A percentile compares a stretch with the other conserved stretches of the same genome.
Evolutionary conservation across 2,329 filamentous ascomycete genomes (phyloP).

Genomic region (Stagonosporopsis tanaceti): DNA sequence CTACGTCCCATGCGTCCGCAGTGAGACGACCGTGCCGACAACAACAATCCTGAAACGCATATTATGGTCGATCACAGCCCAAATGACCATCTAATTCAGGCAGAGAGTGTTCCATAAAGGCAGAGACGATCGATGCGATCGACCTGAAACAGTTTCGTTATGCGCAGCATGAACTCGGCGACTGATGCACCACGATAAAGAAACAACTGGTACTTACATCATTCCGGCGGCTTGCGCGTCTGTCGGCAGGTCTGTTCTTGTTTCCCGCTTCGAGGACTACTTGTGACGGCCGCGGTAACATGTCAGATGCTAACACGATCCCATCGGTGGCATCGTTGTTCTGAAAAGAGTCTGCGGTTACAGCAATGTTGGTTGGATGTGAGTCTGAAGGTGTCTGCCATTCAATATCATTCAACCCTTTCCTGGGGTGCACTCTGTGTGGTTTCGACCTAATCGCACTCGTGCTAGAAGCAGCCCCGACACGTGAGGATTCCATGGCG

Average conservation of each 20-base stretch:
- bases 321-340: slow-evolving; percentile 32
- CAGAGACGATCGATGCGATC: slow-evolving; percentile 21
- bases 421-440: slow-evolving; percentile 32
- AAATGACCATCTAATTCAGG: slow-evolving; percentile 26
- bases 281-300: slow-evolving; percentile 33
- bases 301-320: slow-evolving; percentile 29
- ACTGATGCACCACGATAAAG: slow-evolving; percentile 25
- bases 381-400: slow-evolving; percentile 25
- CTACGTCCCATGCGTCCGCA: neutral
- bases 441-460: slow-evolving; percentile 27
- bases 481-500: slow-evolving; percentile 40
- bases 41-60: slow-evolving; percentile 6
- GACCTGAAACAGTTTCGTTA: slow-evolving; percentile 41
- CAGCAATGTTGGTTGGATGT: slow-evolving; percentile 22
- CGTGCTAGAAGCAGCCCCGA: slow-evolving; percentile 32
- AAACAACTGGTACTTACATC: slow-evolving; percentile 44
- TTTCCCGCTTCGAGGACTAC: slow-evolving; percentile 32
- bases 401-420: slow-evolving; percentile 30
- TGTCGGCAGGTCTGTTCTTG: slow-evolving; percentile 19
- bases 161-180: slow-evolving; percentile 25
- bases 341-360: slow-evolving; percentile 22
- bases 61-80: neutral
- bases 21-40: slow-evolving; percentile 5
- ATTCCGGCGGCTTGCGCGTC: slow-evolving; percentile 27
- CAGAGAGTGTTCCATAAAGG: slow-evolving; percentile 25